These are phyloP conservation scores for Cladosporium sp. DNA, from an alignment of 2,329 filamentous ascomycete genomes.

Conservation along the genomic window DNA sequence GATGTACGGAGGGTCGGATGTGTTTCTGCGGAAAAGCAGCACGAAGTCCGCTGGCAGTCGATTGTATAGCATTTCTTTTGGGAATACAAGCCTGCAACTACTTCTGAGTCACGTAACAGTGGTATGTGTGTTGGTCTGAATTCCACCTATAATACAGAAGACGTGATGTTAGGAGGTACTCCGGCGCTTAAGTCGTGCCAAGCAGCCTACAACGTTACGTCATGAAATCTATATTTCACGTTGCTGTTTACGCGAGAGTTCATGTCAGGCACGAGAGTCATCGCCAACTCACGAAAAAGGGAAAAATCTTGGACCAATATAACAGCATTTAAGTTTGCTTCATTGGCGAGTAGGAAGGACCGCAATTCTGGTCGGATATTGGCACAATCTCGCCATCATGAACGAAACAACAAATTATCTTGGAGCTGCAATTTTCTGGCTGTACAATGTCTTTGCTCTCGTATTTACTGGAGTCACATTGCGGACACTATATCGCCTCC, in stretches of 20 bases:
- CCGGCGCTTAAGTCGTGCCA: not conserved
- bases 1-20: not conserved
- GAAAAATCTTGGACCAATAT: not conserved
- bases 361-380: not conserved
- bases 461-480: slow-evolving; percentile 27
- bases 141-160: not conserved
- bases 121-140: not conserved
- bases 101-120: not conserved
- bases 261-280: not conserved
- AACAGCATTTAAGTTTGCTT: not conserved
- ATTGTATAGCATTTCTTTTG: not conserved
- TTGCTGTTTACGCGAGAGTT: not conserved
- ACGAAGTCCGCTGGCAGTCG: not conserved
- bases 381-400: not conserved
- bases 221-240: not conserved
- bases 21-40: not conserved
- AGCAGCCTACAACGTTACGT: not conserved
- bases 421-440: slow-evolving; percentile 39
- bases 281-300: not conserved
- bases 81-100: not conserved
- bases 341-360: not conserved
- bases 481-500: slow-evolving; percentile 16
- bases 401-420: slow-evolving; percentile 27
- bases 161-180: not conserved
- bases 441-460: slow-evolving; percentile 37